Percentiles rank a stretch among this genome's conserved stretches.
These are phyloP conservation scores for Stemphylium beticola DNA, from an alignment of 2,329 filamentous ascomycete species.

Conservation along the genomic window DNA sequence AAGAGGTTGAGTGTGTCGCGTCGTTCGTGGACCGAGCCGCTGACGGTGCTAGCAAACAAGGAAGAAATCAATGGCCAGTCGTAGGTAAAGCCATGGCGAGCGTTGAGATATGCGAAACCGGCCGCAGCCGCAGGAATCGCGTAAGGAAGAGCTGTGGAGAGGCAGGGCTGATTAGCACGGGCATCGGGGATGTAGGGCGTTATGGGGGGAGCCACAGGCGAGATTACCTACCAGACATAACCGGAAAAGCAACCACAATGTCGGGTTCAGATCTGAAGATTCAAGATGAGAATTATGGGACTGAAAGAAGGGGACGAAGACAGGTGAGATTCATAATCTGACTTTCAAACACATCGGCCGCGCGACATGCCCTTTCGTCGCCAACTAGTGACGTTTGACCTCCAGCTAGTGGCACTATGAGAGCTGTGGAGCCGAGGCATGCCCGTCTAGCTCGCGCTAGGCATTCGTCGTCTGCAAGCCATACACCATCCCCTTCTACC, in stretches of 20 bases:
- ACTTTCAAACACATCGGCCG: not conserved
- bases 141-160: conserved; percentile 32
- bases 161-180: not conserved
- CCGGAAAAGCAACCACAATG: not conserved
- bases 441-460: not conserved
- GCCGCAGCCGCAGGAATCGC: conserved; percentile 46
- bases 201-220: not conserved
- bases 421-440: conserved; percentile 19
- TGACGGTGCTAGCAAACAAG: conserved; percentile 56
- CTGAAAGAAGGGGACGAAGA: not conserved
- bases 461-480: not conserved
- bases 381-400: conserved; percentile 6
- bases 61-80: conserved; percentile 67
- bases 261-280: not conserved
- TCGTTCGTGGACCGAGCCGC: conserved; percentile 57
- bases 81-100: conserved; percentile 68
- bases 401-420: conserved; percentile 6
- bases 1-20: conserved; percentile 67
- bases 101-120: conserved; percentile 68
- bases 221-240: conserved; percentile 14
- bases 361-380: conserved; percentile 2
- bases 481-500: not conserved
- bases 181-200: not conserved
- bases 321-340: not conserved
- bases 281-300: not conserved